These are phyloP conservation scores for Fusarium tuaranense DNA, from an alignment of 2,329 filamentous ascomycete species.

Conservation along the genomic window DNA sequence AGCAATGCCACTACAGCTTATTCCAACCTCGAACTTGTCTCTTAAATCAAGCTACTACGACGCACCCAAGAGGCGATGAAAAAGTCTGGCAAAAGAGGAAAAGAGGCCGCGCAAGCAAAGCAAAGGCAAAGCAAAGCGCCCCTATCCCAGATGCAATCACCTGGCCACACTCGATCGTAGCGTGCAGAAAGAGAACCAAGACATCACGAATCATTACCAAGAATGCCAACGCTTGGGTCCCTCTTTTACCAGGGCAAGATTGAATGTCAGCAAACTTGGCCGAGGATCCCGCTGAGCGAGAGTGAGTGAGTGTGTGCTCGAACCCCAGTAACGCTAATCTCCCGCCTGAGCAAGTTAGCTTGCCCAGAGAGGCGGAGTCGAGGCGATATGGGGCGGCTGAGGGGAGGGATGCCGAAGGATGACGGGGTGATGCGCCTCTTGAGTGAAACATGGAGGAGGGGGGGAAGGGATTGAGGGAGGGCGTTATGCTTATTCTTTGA, in stretches of 20 bases:
- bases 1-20: neutral
- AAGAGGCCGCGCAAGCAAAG: neutral
- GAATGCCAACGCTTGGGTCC: neutral
- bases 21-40: neutral
- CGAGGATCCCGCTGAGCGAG: neutral
- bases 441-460: conserved; percentile 16
- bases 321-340: conserved; percentile 19
- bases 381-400: conserved; percentile 2
- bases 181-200: neutral
- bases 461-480: neutral
- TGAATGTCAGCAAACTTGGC: neutral
- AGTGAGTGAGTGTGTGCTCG: neutral
- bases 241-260: neutral
- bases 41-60: neutral
- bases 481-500: neutral
- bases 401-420: neutral
- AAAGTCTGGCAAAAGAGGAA: neutral
- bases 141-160: neutral
- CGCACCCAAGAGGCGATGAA: neutral
- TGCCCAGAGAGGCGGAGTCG: conserved; percentile 23
- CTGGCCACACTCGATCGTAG: neutral
- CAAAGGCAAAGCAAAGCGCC: neutral
- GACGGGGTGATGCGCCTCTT: conserved; percentile 7
- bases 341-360: conserved; percentile 20
- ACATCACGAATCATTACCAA: conserved; percentile 6